Conservation (phyloP, 2,329 filamentous ascomycete genomes). For the Plenodomus tracheiphilus region DNA sequence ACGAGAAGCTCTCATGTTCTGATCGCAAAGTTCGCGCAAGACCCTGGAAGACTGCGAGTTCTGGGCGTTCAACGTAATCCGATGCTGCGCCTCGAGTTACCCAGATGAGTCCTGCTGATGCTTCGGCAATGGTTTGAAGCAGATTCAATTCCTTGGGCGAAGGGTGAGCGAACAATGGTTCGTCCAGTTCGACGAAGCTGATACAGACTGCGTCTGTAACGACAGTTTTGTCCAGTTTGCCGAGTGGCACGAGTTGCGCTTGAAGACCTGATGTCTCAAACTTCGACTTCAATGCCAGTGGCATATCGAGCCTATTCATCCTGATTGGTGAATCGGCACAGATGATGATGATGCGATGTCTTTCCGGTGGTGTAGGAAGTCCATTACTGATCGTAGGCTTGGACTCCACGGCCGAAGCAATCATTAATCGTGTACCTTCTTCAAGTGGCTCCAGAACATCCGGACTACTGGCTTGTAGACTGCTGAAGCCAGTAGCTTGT, state of each 20-base stretch:
- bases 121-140: constrained; percentile 11
- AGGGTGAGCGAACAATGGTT: constrained; percentile 7
- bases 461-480: constrained; percentile 17
- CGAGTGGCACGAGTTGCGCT: constrained; percentile 6
- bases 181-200: constrained; percentile 17
- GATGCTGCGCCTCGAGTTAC: constrained; percentile 20
- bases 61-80: constrained; percentile 9
- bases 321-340: constrained; percentile 10
- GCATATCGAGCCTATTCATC: constrained; percentile 10
- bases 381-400: constrained; percentile 5
- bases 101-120: constrained; percentile 20
- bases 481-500: constrained; percentile 35
- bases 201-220: constrained; percentile 9
- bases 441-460: constrained; percentile 13
- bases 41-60: constrained; percentile 15
- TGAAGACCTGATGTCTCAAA: constrained; percentile 8
- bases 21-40: constrained; percentile 13
- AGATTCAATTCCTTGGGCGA: constrained; percentile 3
- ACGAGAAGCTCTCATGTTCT: constrained; percentile 16
- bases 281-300: constrained; percentile 5
- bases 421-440: constrained; percentile 18
- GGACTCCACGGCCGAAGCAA: constrained; percentile 11
- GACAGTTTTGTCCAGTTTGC: constrained; percentile 5
- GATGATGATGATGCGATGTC: constrained; percentile 8
- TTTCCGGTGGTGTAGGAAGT: constrained; percentile 6